These are phyloP conservation scores for Cornus suecica DNA, from an alignment of 148 eudicot species.

Conservation along the genomic window DNA sequence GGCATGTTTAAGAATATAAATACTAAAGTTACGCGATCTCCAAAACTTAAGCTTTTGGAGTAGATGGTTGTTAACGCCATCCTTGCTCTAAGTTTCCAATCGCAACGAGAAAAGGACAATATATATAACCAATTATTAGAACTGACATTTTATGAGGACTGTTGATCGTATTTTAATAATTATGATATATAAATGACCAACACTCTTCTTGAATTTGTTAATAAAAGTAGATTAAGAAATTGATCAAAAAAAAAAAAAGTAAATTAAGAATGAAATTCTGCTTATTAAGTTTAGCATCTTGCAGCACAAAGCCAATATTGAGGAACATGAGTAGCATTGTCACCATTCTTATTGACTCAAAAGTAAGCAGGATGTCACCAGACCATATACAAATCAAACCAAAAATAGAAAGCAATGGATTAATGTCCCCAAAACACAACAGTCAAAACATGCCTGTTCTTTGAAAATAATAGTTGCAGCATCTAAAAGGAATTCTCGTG, in stretches of 20 bases:
- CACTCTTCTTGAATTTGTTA: neutral
- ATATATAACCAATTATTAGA: neutral
- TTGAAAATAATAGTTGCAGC: conserved; percentile 98
- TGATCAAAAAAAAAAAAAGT: no score
- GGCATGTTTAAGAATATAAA: no score
- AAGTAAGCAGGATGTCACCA: neutral
- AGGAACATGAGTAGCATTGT: neutral
- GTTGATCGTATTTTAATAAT: neutral
- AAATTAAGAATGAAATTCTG: neutral
- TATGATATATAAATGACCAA: neutral
- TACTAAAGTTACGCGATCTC: no score
- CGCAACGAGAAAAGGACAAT: neutral
- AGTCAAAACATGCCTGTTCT: conserved; percentile 73
- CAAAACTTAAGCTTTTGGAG: no score
- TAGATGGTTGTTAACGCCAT: no score
- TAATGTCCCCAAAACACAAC: conserved; percentile 5
- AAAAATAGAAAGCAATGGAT: neutral
- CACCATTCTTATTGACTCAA: neutral
- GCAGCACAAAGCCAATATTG: neutral
- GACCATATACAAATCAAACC: neutral
- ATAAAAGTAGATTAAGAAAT: neutral
- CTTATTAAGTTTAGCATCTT: neutral
- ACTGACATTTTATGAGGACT: neutral
- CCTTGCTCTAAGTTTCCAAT: neutral
- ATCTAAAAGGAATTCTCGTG: conserved; percentile 94